Conservation (phyloP, 495 filamentous ascomycete genomes). For the Neurospora terricola region DNA sequence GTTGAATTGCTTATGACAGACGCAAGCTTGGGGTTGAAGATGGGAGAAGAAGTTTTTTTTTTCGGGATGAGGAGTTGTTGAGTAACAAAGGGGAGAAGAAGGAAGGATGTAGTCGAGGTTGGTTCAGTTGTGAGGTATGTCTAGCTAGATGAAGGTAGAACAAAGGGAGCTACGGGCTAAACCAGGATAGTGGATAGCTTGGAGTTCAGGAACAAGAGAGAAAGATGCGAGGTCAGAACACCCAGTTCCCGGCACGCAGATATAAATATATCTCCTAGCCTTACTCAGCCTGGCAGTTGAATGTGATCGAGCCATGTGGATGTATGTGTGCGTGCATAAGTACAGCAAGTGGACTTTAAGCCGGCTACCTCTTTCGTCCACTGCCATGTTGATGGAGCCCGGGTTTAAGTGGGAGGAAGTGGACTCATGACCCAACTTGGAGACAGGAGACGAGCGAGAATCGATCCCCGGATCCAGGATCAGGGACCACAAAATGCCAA, state of each 20-base stretch:
- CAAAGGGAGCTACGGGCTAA: background rate
- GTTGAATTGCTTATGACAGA: background rate
- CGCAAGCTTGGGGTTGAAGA: background rate
- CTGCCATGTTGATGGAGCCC: background rate
- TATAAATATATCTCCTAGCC: background rate
- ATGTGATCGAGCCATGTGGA: background rate
- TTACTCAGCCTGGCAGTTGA: background rate
- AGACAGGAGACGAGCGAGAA: background rate
- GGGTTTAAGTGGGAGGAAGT: slow-evolving; percentile 3
- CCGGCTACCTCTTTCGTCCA: background rate
- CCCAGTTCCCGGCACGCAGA: background rate
- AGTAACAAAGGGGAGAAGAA: background rate
- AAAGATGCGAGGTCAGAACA: background rate
- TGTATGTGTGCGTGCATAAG: background rate
- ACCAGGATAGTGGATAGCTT: background rate
- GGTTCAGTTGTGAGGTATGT: background rate
- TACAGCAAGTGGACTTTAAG: background rate
- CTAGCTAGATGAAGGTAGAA: background rate
- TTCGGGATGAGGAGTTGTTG: background rate
- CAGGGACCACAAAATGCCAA: background rate
- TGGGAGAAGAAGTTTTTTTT: background rate
- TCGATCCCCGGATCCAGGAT: background rate
- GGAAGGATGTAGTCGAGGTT: background rate
- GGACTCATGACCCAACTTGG: slow-evolving; percentile 9
- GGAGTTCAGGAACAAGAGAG: background rate